These are phyloP conservation scores for Dendrobium huoshanense DNA, from an alignment of 106 monocot genomes.

Conservation along the genomic window DNA sequence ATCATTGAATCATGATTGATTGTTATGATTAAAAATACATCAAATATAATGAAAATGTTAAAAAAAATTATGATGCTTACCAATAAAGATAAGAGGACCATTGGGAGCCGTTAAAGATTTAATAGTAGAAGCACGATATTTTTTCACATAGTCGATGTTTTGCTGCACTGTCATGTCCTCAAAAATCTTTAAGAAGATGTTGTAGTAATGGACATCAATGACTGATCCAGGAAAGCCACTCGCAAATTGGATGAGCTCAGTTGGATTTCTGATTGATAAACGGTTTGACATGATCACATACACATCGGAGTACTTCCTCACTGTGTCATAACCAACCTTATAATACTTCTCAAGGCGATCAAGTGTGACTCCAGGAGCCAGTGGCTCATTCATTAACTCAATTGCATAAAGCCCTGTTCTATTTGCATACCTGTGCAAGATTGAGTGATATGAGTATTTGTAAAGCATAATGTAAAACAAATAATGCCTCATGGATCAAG, in stretches of 20 bases:
- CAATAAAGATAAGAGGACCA: constrained; percentile 14
- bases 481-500: too few species aligned
- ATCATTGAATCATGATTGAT: neutral
- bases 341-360: constrained; percentile 30
- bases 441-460: too few species aligned
- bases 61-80: neutral
- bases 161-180: constrained; percentile 23
- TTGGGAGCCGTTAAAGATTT: neutral
- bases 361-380: constrained; percentile 22
- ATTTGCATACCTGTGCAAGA: constrained; percentile 30
- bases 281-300: constrained; percentile 56
- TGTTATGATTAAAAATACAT: too few species aligned
- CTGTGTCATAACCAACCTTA: constrained; percentile 29
- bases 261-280: neutral
- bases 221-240: constrained; percentile 31
- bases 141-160: constrained; percentile 35
- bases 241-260: constrained; percentile 36
- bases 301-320: constrained; percentile 26
- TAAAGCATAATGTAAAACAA: too few species aligned
- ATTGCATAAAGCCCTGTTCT: constrained; percentile 24
- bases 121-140: neutral
- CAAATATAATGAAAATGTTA: neutral
- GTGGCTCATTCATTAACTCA: constrained; percentile 47
- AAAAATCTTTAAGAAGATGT: constrained; percentile 16
- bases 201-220: constrained; percentile 57